Evolutionary conservation across 2,329 filamentous ascomycete genomes (phyloP).

Genomic region (Fusarium compactum): DNA sequence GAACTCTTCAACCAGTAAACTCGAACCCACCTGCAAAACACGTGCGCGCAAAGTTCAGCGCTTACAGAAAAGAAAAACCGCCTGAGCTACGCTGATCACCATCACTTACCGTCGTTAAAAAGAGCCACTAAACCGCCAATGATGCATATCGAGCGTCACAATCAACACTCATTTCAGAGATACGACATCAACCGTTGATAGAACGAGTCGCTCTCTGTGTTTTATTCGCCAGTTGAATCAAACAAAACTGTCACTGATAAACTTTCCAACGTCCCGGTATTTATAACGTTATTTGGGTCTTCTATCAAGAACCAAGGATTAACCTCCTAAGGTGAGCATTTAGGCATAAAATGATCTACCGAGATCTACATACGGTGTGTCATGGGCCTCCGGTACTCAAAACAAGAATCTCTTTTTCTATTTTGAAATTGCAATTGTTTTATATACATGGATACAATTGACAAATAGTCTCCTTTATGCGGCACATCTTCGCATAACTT

Average conservation of each 20-base stretch:
- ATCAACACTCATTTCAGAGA: slow-evolving; percentile 4
- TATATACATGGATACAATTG: slow-evolving; percentile 19
- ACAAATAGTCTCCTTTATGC: slow-evolving; percentile 11
- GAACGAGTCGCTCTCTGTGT: not conserved
- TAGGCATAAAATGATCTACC: slow-evolving; percentile 32
- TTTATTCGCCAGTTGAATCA: not conserved
- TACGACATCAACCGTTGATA: not conserved
- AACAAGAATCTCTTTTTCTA: not conserved
- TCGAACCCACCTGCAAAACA: not conserved
- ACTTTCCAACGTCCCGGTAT: slow-evolving; percentile 6
- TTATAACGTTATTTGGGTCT: not conserved
- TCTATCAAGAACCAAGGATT: not conserved
- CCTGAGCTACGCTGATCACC: slow-evolving; percentile 22
- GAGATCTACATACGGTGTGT: slow-evolving; percentile 23
- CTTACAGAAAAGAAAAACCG: not conserved
- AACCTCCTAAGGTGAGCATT: not conserved
- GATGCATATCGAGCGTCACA: not conserved
- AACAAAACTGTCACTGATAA: not conserved
- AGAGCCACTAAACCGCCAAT: not conserved
- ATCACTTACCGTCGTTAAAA: slow-evolving; percentile 16
- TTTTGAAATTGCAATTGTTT: slow-evolving; percentile 28
- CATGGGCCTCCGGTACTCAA: not conserved
- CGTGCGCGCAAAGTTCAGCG: slow-evolving; percentile 10
- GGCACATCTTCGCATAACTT: slow-evolving; percentile 18
- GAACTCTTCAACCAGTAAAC: not conserved